These are phyloP conservation scores for Pulveroboletus sp. DNA, from an alignment of 768 basidiomycete genomes.

Conservation along the genomic window DNA sequence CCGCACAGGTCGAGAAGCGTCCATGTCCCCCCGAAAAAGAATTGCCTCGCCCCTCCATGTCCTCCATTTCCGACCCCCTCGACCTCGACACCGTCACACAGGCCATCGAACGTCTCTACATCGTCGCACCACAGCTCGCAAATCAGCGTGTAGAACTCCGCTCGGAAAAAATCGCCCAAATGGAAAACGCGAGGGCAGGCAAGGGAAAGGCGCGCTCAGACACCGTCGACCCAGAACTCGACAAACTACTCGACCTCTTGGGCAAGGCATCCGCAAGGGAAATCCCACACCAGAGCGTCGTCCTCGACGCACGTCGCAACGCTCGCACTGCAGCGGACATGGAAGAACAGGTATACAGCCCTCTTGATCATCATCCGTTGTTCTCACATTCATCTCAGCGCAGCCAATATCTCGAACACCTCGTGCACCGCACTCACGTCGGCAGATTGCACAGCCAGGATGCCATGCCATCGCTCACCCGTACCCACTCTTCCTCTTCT, in stretches of 20 bases:
- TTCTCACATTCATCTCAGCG: conserved; percentile 41
- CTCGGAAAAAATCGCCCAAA: conserved; percentile 62
- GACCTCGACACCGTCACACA: conserved; percentile 84
- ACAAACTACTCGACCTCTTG: conserved; percentile 68
- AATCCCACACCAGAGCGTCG: conserved; percentile 66
- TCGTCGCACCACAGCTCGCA: conserved; percentile 82
- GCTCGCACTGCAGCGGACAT: conserved; percentile 57
- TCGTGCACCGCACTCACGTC: conserved; percentile 66
- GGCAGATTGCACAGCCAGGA: conserved; percentile 82
- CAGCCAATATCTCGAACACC: conserved; percentile 71
- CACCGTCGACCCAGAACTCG: conserved; percentile 47
- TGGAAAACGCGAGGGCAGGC: conserved; percentile 65
- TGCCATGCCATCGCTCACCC: conserved; percentile 43
- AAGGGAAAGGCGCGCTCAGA: conserved; percentile 45
- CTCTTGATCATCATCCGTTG: conserved; percentile 1
- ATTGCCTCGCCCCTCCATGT: not conserved
- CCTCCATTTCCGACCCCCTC: conserved; percentile 42
- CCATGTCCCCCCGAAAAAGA: conserved; percentile 22
- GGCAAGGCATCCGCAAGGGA: conserved; percentile 69
- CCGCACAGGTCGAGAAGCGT: conserved; percentile 7
- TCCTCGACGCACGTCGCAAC: conserved; percentile 61
- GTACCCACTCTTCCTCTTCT: conserved; percentile 32
- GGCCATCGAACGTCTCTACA: conserved; percentile 88
- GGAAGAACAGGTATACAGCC: conserved; percentile 54
- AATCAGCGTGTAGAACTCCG: conserved; percentile 94